Conservation (phyloP, 208 protist species). For the Leishmania major region DNA sequence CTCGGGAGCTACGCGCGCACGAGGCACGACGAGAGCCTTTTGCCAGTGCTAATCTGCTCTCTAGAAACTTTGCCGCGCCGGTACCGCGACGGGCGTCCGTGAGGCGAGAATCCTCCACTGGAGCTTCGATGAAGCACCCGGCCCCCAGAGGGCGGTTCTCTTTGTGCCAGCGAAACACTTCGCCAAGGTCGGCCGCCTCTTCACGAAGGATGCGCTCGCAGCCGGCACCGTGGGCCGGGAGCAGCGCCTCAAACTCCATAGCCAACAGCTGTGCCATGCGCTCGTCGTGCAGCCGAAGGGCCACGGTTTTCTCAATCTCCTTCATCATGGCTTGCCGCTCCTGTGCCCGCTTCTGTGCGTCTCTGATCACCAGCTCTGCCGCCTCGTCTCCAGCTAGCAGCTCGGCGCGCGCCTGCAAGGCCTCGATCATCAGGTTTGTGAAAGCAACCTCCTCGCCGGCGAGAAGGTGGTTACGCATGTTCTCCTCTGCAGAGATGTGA, state of each 20-base stretch:
- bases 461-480: slow-evolving; percentile 27
- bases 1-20: slow-evolving; percentile 8
- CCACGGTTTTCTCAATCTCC: slow-evolving; percentile 50
- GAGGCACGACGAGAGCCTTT: neutral
- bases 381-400: slow-evolving; percentile 34
- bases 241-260: slow-evolving; percentile 35
- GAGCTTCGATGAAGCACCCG: slow-evolving; percentile 34
- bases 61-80: neutral
- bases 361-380: slow-evolving; percentile 35
- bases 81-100: slow-evolving; percentile 7
- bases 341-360: slow-evolving; percentile 23
- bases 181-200: slow-evolving; percentile 37
- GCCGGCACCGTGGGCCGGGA: slow-evolving; percentile 43
- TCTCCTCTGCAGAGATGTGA: slow-evolving; percentile 32
- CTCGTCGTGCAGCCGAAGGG: slow-evolving; percentile 31
- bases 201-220: slow-evolving; percentile 36
- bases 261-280: slow-evolving; percentile 39
- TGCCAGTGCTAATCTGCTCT: neutral
- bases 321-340: slow-evolving; percentile 32
- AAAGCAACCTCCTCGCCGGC: slow-evolving; percentile 43
- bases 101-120: slow-evolving; percentile 38
- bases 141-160: slow-evolving; percentile 56
- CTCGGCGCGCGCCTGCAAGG: slow-evolving; percentile 23
- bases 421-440: slow-evolving; percentile 17
- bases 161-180: slow-evolving; percentile 52